phyloP scores from a whole-genome alignment of 1,284 basidiomycete genomes.

The Ganoderma multipileum region DNA sequence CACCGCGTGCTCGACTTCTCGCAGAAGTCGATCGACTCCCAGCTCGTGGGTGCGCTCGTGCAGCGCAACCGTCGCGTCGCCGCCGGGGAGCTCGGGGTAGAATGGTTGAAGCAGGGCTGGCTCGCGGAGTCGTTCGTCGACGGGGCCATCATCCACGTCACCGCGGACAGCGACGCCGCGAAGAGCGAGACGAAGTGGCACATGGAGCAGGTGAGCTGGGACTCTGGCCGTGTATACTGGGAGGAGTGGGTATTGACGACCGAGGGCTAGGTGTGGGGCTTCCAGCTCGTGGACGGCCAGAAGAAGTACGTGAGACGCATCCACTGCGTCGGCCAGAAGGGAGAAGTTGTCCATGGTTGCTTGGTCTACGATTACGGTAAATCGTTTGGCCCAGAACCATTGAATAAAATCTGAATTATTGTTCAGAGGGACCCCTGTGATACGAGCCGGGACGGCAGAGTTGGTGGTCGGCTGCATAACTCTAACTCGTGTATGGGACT shows the following conservation, averaged over 20 bases:
- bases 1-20: conserved; percentile 1
- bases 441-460: background rate
- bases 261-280: conserved; percentile 64
- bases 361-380: conserved; percentile 68
- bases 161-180: background rate
- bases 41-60: background rate
- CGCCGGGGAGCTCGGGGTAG: background rate
- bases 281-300: conserved; percentile 61
- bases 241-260: background rate
- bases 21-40: background rate
- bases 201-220: conserved; percentile 7
- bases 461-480: background rate
- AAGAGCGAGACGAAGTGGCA: conserved; percentile 3
- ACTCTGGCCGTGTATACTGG: background rate
- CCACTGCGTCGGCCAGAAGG: conserved; percentile 61
- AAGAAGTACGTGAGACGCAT: conserved; percentile 64
- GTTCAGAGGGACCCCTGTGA: background rate
- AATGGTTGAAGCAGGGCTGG: background rate
- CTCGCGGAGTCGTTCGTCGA: conserved; percentile 4
- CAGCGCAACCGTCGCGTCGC: background rate
- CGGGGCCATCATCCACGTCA: background rate
- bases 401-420: background rate
- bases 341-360: conserved; percentile 56
- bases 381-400: background rate
- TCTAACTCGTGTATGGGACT: background rate